These are phyloP conservation scores for Dunaliella primolecta DNA, from an alignment of 139 green algal species.

Conservation along the genomic window DNA sequence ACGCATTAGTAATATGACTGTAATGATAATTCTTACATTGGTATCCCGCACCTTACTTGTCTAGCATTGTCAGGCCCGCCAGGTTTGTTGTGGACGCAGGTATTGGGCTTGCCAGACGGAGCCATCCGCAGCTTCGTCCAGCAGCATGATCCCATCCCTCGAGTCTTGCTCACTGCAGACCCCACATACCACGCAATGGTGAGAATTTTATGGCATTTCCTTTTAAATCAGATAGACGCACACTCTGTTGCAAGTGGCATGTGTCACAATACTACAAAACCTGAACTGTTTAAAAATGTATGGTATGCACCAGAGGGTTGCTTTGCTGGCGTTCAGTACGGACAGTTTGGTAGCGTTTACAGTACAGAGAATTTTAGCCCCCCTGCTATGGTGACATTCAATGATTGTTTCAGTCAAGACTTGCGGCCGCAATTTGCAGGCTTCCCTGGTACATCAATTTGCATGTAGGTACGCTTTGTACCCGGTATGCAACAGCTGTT, in stretches of 20 bases:
- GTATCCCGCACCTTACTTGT: neutral
- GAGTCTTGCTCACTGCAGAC: slow-evolving; percentile 60
- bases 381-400: neutral
- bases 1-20: neutral
- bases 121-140: slow-evolving; percentile 58
- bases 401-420: neutral
- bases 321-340: too few relatives aligned
- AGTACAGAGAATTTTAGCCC: too few relatives aligned
- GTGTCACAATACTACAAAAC: neutral
- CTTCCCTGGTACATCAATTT: neutral
- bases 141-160: slow-evolving; percentile 60
- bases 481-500: slow-evolving; percentile 32
- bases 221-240: too few relatives aligned
- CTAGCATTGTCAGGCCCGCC: neutral
- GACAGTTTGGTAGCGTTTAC: too few relatives aligned
- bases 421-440: neutral
- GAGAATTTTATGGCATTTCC: too few relatives aligned
- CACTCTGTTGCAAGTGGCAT: neutral
- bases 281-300: slow-evolving; percentile 32
- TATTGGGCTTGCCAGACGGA: neutral
- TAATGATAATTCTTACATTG: neutral
- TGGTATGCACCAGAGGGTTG: too few relatives aligned
- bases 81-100: neutral
- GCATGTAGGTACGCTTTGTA: slow-evolving; percentile 16
- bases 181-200: slow-evolving; percentile 47